Evolutionary conservation across 768 basidiomycete species (phyloP).

Genomic region (Psilocybe tampanensis): DNA sequence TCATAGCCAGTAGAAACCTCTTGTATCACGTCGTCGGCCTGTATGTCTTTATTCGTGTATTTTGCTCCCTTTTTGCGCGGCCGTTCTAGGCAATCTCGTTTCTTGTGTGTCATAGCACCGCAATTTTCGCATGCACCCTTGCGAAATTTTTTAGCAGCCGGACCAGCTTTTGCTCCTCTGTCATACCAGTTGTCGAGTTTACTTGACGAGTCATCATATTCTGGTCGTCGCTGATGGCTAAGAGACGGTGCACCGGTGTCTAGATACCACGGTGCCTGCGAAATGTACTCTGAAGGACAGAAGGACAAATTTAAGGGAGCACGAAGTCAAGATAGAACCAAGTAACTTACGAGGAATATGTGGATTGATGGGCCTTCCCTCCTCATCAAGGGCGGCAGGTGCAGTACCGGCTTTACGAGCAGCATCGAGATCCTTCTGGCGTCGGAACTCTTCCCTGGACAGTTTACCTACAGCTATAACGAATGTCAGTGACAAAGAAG

Average conservation of each 20-base stretch:
- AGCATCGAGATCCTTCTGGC: constrained; percentile 96
- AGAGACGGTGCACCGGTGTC: constrained; percentile 93
- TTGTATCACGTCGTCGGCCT: constrained; percentile 89
- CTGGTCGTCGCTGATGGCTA: constrained; percentile 88
- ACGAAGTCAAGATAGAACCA: neutral
- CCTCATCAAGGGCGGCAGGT: constrained; percentile 92
- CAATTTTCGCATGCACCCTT: constrained; percentile 99
- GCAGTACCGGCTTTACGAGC: constrained; percentile 99
- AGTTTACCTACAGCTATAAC: constrained; percentile 71
- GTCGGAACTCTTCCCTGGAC: constrained; percentile 91
- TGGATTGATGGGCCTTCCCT: constrained; percentile 95
- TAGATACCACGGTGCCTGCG: constrained; percentile 98
- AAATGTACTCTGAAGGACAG: constrained; percentile 80
- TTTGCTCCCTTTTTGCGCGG: constrained; percentile 96
- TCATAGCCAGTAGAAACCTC: constrained; percentile 79
- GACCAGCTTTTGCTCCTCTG: constrained; percentile 80
- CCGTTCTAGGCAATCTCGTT: constrained; percentile 91
- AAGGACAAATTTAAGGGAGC: neutral
- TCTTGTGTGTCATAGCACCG: constrained; percentile 93
- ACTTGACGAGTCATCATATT: constrained; percentile 55
- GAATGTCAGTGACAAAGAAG: constrained; percentile 5
- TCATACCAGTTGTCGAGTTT: constrained; percentile 93
- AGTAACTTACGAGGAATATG: constrained; percentile 89
- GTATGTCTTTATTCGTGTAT: constrained; percentile 87
- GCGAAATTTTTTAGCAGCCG: constrained; percentile 94